Base-by-base conservation (phyloP, 2,329 filamentous ascomycete genomes). In the Exophiala oligosperma region DNA sequence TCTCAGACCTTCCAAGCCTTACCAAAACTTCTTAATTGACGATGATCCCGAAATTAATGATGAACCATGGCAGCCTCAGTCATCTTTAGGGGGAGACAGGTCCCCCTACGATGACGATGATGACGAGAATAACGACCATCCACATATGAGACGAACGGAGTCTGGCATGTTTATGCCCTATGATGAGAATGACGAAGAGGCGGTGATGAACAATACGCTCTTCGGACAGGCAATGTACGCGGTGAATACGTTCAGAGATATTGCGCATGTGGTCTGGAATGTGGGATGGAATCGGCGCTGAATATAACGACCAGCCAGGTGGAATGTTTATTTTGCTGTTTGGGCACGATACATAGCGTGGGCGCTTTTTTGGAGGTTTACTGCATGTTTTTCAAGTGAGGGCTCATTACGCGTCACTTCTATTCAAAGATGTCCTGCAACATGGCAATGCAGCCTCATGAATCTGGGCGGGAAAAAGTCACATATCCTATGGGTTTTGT, bases 161-260 rank as follows among this genome's bases (percentile, higher is more conserved):
- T 94, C 91, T 40, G 92, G 91, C 66, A 95, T 96, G 90, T 89
- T 96, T 68, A 92, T 95, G 89, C 90, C 91, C 6, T 89, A 87
- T 66, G 89, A 92, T 66, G 85, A 85, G 60, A 89, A 91, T 64
- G 78, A 82, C 52, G 80, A 84, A 73, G 70, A 80, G 43, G 73
- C 77, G 2, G 74, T 76, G 6, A 74, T 80, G 60, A 84, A 77
- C 68, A 79, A 81, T 52, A 88, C 88, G 48, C 80, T 95, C 55
- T 83, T 95, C 69, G 89, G 90, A 60, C 86, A 87, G 67, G 86
- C 95, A 50, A 85, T 92, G 71, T 90, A 95, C 75, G 93, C 90
- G 4, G 81, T 86, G 60, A 86, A 87, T 67, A 87, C 84, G 1
- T 84, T 84, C 38, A 77, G 78, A 57, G 84, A 87, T 65, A 87